Percentiles rank a stretch among this genome's conserved stretches.
Evolutionary conservation across 768 basidiomycete genomes (phyloP).

Genomic region (Crassisporium funariophilum): DNA sequence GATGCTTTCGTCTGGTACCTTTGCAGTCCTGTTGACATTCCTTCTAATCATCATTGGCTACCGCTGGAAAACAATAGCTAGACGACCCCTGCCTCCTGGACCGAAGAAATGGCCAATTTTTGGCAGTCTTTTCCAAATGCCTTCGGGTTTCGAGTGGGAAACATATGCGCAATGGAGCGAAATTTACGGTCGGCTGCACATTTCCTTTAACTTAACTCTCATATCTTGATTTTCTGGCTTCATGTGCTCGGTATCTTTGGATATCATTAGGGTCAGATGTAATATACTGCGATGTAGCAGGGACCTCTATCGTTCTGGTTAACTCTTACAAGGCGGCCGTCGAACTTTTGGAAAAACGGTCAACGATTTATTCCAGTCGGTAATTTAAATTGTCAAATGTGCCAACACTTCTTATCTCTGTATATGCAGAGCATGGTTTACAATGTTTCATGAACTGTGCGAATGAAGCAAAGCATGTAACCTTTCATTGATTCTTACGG

Average conservation of each 20-base stretch:
- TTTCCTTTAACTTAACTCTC: not conserved
- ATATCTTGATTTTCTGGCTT: too few species aligned
- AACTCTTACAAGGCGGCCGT: conserved; percentile 11
- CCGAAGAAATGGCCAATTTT: conserved; percentile 44
- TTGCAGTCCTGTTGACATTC: too few species aligned
- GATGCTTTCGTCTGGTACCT: too few species aligned
- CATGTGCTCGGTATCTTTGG: too few species aligned
- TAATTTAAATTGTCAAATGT: too few species aligned
- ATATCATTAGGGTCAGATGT: too few species aligned
- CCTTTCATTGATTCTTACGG: too few species aligned
- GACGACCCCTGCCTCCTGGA: conserved; percentile 38
- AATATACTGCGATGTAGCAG: conserved; percentile 10
- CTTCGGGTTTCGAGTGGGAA: conserved; percentile 42
- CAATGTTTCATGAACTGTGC: too few species aligned
- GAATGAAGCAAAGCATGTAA: too few species aligned
- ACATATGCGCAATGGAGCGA: conserved; percentile 42
- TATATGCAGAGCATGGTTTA: too few species aligned
- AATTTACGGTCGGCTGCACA: conserved; percentile 32
- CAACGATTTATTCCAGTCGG: conserved; percentile 17
- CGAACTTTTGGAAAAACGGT: conserved; percentile 21
- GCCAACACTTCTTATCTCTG: too few species aligned
- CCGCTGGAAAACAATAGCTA: conserved; percentile 12
- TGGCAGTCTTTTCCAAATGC: conserved; percentile 47
- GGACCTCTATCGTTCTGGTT: conserved; percentile 12
- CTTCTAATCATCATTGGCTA: too few species aligned